phyloP scores from a whole-genome alignment of 805 yeast genomes.

The Kluyveromyces lactis region DNA sequence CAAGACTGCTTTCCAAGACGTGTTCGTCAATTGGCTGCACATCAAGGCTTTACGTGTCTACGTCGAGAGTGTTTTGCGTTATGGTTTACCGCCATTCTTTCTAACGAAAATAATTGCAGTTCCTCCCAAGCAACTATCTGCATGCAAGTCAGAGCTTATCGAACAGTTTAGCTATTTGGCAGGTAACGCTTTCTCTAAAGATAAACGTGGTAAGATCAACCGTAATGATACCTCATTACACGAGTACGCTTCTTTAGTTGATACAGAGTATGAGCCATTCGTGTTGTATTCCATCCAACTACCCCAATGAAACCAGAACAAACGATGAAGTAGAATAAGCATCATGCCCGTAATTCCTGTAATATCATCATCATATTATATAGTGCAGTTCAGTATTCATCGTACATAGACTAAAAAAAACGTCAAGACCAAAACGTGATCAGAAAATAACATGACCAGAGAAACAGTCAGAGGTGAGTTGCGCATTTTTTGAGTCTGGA shows the following conservation, averaged over 20 bases:
- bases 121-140: slow-evolving; percentile 39
- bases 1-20: slow-evolving; percentile 83
- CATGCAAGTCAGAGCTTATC: slow-evolving; percentile 62
- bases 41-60: slow-evolving; percentile 78
- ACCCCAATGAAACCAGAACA: slow-evolving; percentile 1
- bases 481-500: too few relatives aligned
- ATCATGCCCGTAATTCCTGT: too few relatives aligned
- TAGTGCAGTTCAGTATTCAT: too few relatives aligned
- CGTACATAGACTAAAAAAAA: too few relatives aligned
- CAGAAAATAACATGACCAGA: too few relatives aligned
- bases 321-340: too few relatives aligned
- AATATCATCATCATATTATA: too few relatives aligned
- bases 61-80: slow-evolving; percentile 90
- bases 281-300: slow-evolving; percentile 55
- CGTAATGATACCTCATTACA: slow-evolving; percentile 54
- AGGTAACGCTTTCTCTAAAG: slow-evolving; percentile 74
- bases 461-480: too few relatives aligned
- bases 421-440: too few relatives aligned
- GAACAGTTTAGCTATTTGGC: slow-evolving; percentile 81
- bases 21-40: slow-evolving; percentile 82
- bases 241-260: slow-evolving; percentile 89
- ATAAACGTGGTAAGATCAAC: slow-evolving; percentile 55
- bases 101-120: slow-evolving; percentile 41
- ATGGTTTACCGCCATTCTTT: slow-evolving; percentile 94
- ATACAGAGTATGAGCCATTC: slow-evolving; percentile 93